A percentile compares a stretch with the other conserved stretches of the same genome.
Evolutionary conservation across 75 land plant species (phyloP).

Genomic region (Cupressus sempervirens): DNA sequence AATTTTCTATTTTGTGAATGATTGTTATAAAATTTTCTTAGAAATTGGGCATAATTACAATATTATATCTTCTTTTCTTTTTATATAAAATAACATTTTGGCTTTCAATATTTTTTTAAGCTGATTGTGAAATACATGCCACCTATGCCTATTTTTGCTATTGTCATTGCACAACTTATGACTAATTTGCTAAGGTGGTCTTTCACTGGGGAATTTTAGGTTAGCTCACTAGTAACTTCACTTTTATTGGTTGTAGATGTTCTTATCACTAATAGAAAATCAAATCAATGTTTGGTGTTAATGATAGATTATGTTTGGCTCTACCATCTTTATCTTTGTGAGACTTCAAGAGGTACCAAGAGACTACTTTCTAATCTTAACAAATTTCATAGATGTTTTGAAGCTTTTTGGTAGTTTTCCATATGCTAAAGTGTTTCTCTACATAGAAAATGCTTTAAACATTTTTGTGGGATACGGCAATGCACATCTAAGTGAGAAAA

Average conservation of each 20-base stretch:
- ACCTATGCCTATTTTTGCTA: constrained; percentile 82
- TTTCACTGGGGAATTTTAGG: constrained; percentile 92
- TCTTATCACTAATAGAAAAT: not conserved
- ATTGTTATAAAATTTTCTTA: not conserved
- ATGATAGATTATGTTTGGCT: not conserved
- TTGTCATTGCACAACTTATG: too few species aligned
- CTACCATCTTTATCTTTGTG: not conserved
- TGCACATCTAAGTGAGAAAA: not conserved
- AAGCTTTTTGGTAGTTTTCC: not conserved
- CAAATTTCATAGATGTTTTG: not conserved
- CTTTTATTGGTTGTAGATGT: not conserved
- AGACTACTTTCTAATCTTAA: not conserved
- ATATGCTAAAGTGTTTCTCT: not conserved
- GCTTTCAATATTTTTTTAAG: constrained; percentile 25
- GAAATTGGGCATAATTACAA: not conserved
- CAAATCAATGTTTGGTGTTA: not conserved
- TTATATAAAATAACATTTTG: not conserved
- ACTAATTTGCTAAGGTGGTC: constrained; percentile 72
- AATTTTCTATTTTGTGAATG: not conserved
- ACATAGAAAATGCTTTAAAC: too few species aligned
- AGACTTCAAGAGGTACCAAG: not conserved
- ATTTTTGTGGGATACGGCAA: not conserved
- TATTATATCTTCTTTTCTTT: not conserved
- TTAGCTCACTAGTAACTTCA: constrained; percentile 5
- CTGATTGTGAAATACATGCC: constrained; percentile 92